phyloP scores from a whole-genome alignment of 2,329 filamentous ascomycete species.

The Apiospora koreana region DNA sequence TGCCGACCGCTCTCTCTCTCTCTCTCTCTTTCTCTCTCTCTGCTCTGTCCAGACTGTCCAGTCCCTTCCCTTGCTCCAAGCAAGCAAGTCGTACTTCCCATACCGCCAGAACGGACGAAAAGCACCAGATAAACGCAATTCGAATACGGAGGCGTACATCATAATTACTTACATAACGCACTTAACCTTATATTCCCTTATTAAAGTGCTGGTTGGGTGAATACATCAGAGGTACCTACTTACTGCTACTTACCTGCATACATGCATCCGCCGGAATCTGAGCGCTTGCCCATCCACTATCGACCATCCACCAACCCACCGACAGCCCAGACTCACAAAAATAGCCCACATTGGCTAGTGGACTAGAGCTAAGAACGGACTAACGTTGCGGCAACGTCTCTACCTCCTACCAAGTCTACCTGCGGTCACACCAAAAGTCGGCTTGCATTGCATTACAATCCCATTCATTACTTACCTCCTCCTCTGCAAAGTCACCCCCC shows the following conservation, averaged over 20 bases:
- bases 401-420: no score
- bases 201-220: neutral
- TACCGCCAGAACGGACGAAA: neutral
- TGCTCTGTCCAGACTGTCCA: no score
- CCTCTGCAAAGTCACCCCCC: no score
- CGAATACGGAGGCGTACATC: neutral
- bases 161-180: neutral
- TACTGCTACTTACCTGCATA: no score
- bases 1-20: neutral
- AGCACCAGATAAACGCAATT: neutral
- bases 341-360: slow-evolving; percentile 1
- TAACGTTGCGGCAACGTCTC: slow-evolving; percentile 8
- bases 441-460: slow-evolving; percentile 7
- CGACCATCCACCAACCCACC: neutral
- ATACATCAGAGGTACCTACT: no score
- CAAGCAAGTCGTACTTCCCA: neutral
- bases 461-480: slow-evolving; percentile 8
- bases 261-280: neutral
- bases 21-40: no score
- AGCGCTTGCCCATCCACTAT: neutral
- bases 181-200: neutral
- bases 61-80: no score
- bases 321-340: neutral
- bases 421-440: slow-evolving; percentile 7
- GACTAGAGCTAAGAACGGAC: slow-evolving; percentile 4